Percentiles rank a stretch among this genome's conserved stretches.
These are phyloP conservation scores for Salix caprea DNA, from an alignment of 345 rosid species.

Conservation along the genomic window DNA sequence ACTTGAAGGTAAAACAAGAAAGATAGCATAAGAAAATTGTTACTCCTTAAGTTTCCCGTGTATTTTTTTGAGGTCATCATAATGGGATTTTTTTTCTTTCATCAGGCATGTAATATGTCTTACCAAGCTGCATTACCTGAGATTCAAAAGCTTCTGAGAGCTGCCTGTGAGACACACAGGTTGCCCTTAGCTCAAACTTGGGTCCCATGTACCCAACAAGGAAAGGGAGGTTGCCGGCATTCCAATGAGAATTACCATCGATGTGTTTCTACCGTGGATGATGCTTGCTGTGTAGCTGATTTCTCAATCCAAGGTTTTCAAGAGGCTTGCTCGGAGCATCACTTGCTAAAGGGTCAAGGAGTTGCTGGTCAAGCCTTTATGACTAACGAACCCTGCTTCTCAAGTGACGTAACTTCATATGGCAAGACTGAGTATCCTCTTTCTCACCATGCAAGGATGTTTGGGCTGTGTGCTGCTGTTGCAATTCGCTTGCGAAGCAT, in stretches of 20 bases:
- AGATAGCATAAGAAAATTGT: conserved; percentile 9
- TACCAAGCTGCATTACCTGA: conserved; percentile 76
- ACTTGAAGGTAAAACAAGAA: conserved; percentile 47
- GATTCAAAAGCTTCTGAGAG: conserved; percentile 62
- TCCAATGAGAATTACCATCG: conserved; percentile 58
- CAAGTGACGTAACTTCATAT: conserved; percentile 53
- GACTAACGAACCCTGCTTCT: conserved; percentile 89
- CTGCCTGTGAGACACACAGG: conserved; percentile 68
- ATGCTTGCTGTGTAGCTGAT: conserved; percentile 64
- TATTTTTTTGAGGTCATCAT: conserved; percentile 4
- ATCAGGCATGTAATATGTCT: conserved; percentile 45
- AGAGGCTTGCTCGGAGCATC: conserved; percentile 94
- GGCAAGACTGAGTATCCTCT: conserved; percentile 79
- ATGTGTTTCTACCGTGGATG: conserved; percentile 79
- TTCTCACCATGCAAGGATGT: conserved; percentile 90
- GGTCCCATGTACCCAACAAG: conserved; percentile 74
- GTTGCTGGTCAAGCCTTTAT: conserved; percentile 79
- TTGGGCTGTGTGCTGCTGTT: conserved; percentile 67
- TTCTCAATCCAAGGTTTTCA: conserved; percentile 54
- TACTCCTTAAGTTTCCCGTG: conserved; percentile 4
- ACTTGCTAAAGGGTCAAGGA: conserved; percentile 88
- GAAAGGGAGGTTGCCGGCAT: conserved; percentile 78
- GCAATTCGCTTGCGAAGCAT: conserved; percentile 78
- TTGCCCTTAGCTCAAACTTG: conserved; percentile 87
- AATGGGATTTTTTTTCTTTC: conserved; percentile 10